phyloP scores from a whole-genome alignment of 495 filamentous ascomycete genomes.

The Sporormia fimetaria region DNA sequence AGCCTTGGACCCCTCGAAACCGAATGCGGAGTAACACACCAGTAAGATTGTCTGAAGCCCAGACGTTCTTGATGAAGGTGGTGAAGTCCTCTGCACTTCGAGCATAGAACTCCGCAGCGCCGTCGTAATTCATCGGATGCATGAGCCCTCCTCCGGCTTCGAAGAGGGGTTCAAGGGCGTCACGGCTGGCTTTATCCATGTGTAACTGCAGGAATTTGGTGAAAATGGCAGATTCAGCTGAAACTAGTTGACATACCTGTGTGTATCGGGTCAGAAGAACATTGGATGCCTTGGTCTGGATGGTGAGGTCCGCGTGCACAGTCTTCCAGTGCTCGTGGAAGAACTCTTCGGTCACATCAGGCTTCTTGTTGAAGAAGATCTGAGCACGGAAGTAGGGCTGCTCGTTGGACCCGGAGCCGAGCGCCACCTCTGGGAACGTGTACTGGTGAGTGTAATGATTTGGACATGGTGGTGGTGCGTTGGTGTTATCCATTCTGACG shows the following conservation, averaged over 20 bases:
- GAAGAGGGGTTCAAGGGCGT: not conserved
- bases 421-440: not conserved
- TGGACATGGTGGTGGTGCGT: too few species aligned
- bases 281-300: not conserved
- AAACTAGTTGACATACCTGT: not conserved
- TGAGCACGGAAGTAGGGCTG: conserved; percentile 5
- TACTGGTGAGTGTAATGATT: too few species aligned
- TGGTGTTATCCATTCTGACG: too few species aligned
- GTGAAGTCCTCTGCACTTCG: not conserved
- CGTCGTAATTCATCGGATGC: not conserved
- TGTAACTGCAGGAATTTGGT: too few species aligned
- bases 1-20: too few species aligned
- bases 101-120: conserved; percentile 5
- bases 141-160: not conserved
- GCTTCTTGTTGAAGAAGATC: conserved; percentile 9
- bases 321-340: conserved; percentile 7
- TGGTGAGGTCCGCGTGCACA: conserved; percentile 6
- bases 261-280: not conserved
- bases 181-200: not conserved
- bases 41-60: too few species aligned
- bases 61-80: too few species aligned
- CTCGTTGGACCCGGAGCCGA: not conserved
- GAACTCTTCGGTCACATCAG: conserved; percentile 2
- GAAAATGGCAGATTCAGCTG: not conserved
- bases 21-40: too few species aligned